These are phyloP conservation scores for Claviceps spartinae DNA, from an alignment of 2,329 filamentous ascomycete species.

Conservation along the genomic window DNA sequence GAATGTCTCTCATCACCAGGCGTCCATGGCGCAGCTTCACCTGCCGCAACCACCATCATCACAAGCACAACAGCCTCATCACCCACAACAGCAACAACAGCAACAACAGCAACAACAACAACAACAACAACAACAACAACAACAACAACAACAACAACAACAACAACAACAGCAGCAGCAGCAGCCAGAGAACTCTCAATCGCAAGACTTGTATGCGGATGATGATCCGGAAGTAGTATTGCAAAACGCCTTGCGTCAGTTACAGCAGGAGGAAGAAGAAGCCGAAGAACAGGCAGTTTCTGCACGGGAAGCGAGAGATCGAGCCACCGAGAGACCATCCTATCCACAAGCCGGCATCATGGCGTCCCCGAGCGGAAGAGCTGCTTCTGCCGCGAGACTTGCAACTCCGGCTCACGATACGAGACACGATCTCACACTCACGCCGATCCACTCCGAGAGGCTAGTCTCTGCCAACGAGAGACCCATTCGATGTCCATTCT, in stretches of 20 bases:
- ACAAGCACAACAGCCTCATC: conserved; percentile 10
- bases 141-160: background rate
- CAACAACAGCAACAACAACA: background rate
- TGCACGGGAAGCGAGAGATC: conserved; percentile 38
- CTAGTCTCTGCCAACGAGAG: conserved; percentile 32
- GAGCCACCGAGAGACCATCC: conserved; percentile 26
- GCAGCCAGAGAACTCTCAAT: background rate
- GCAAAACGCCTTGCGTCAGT: conserved; percentile 43
- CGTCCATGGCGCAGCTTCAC: conserved; percentile 9
- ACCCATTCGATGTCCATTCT: conserved; percentile 45
- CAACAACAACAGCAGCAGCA: background rate
- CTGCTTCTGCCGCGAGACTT: conserved; percentile 20
- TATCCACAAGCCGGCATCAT: conserved; percentile 17
- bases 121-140: background rate
- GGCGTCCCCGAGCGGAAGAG: conserved; percentile 17
- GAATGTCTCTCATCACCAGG: conserved; percentile 11
- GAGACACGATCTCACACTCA: conserved; percentile 33
- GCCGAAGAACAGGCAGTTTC: conserved; percentile 44
- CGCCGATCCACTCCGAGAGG: conserved; percentile 38
- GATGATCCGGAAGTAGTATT: conserved; percentile 46
- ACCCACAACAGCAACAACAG: conserved; percentile 4
- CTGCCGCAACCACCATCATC: background rate
- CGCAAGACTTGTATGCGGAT: conserved; percentile 25
- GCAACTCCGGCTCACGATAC: conserved; percentile 22
- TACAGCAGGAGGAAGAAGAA: conserved; percentile 45